phyloP scores from a whole-genome alignment of 2,329 filamentous ascomycete species.

The Aspergillus awamori region DNA sequence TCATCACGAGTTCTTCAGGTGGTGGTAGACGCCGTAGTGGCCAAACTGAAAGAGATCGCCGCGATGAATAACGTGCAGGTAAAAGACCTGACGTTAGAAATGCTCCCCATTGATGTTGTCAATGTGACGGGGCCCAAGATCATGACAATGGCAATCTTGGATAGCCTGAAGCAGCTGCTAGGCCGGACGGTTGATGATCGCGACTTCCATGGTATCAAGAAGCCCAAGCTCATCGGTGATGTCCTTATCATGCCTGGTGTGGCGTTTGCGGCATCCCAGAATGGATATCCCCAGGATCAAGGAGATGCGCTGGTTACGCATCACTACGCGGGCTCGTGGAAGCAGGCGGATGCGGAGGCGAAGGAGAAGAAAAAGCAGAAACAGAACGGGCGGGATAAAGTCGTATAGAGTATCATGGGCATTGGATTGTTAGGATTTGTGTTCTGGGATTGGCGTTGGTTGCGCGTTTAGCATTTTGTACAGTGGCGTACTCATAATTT shows the following conservation, averaged over 20 bases:
- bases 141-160: constrained; percentile 29
- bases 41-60: constrained; percentile 23
- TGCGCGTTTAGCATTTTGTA: too few relatives aligned
- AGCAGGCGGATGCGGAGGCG: constrained; percentile 21
- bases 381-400: background rate
- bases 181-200: constrained; percentile 24
- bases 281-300: constrained; percentile 23
- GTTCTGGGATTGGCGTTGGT: too few relatives aligned
- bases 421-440: too few relatives aligned
- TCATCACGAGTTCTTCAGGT: constrained; percentile 23
- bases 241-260: constrained; percentile 30
- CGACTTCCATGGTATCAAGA: constrained; percentile 26
- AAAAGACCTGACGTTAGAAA: constrained; percentile 25
- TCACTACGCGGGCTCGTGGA: constrained; percentile 26
- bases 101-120: constrained; percentile 31
- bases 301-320: constrained; percentile 16
- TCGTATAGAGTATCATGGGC: too few relatives aligned
- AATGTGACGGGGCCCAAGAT: constrained; percentile 33
- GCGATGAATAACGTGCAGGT: constrained; percentile 18
- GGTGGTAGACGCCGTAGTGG: constrained; percentile 24
- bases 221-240: constrained; percentile 29
- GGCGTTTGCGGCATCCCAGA: constrained; percentile 30
- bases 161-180: constrained; percentile 23
- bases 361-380: constrained; percentile 22
- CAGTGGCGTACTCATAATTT: too few relatives aligned